Percentiles rank a stretch among this genome's conserved stretches.
phyloP scores from a whole-genome alignment of 2,329 filamentous ascomycete genomes.

The Cordyceps tenuipes region DNA sequence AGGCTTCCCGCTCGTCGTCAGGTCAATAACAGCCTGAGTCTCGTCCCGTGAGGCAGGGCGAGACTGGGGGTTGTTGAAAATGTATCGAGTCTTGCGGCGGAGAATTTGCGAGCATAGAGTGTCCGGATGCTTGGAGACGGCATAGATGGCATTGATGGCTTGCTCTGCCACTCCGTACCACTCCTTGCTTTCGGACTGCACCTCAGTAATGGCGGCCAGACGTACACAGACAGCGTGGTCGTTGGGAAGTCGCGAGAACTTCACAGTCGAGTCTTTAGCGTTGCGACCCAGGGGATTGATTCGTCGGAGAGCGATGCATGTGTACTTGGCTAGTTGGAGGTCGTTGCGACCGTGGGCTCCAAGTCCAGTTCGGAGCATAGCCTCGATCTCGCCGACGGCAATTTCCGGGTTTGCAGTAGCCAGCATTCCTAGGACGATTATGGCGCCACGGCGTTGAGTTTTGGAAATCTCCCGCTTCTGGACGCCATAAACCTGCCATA shows the following conservation, averaged over 20 bases:
- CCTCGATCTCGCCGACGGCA: conserved; percentile 89
- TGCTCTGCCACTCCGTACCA: conserved; percentile 96
- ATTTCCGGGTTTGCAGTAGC: conserved; percentile 88
- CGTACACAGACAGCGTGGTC: conserved; percentile 80
- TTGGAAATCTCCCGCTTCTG: conserved; percentile 89
- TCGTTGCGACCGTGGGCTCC: conserved; percentile 73
- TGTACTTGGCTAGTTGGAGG: conserved; percentile 85
- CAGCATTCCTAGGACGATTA: conserved; percentile 95
- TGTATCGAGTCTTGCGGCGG: conserved; percentile 72
- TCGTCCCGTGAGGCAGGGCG: conserved; percentile 41
- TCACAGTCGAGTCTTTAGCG: conserved; percentile 60
- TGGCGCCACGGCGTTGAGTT: conserved; percentile 82
- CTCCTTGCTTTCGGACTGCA: conserved; percentile 83
- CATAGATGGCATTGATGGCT: conserved; percentile 90
- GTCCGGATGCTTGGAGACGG: conserved; percentile 88
- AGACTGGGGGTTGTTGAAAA: conserved; percentile 52
- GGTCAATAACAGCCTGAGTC: conserved; percentile 28
- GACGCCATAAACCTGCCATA: conserved; percentile 96
- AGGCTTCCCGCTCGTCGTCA: conserved; percentile 30
- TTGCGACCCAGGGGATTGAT: conserved; percentile 82
- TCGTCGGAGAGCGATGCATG: conserved; percentile 82
- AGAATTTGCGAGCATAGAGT: conserved; percentile 87
- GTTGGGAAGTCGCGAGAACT: conserved; percentile 74
- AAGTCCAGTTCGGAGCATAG: conserved; percentile 83
- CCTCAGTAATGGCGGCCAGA: conserved; percentile 76